Evolutionary conservation across 164 flowering plant species (phyloP), one percentile per base, ranked within the genome.

Genomic region (Chloranthus sessilifolius): DNA sequence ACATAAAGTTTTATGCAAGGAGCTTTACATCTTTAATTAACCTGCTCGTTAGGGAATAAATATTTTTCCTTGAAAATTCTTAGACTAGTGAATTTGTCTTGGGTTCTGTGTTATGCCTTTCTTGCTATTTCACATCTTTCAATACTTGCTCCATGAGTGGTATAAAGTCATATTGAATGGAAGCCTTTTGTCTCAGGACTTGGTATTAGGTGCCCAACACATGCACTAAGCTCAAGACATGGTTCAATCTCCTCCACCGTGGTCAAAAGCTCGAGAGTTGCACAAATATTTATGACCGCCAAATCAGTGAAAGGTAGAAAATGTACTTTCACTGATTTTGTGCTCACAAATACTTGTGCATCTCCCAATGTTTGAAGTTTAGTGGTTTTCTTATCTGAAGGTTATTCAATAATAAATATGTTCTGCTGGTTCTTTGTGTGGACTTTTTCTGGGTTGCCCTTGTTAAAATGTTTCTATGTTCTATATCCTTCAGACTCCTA

Each of bases 311-410:
- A n/a, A n/a, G n/a, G n/a, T n/a, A n/a, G n/a, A n/a, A n/a, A n/a
- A n/a, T n/a, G n/a, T n/a, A n/a, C n/a, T 29, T 23, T 16, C 27
- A 14, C 15, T 23, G 35, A 11, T 60, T 55, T 15, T 39, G 47
- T 48, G 52, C 42, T 27, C 78, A 92, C 97, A 88, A 76, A 42
- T 79, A 74, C 71, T 62, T 92, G 52, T 86, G 78, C 65, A 67
- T 89, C 44, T 88, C 88, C 62, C 97, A 92, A 76, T 82, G 84
- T 70, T 71, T 92, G 46, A 77, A n/a, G n/a, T n/a, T n/a, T n/a
- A n/a, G n/a, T n/a, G n/a, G n/a, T n/a, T n/a, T n/a, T n/a, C n/a
- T n/a, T n/a, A 96, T 50, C 74, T 75, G 56, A 92, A 88, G 95
- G 99, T 92, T 33, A 25, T 16, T n/a, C 3, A 4, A 11, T 30